These are phyloP conservation scores for Trebouxia sp. DNA, from an alignment of 139 green algal genomes.

Conservation along the genomic window DNA sequence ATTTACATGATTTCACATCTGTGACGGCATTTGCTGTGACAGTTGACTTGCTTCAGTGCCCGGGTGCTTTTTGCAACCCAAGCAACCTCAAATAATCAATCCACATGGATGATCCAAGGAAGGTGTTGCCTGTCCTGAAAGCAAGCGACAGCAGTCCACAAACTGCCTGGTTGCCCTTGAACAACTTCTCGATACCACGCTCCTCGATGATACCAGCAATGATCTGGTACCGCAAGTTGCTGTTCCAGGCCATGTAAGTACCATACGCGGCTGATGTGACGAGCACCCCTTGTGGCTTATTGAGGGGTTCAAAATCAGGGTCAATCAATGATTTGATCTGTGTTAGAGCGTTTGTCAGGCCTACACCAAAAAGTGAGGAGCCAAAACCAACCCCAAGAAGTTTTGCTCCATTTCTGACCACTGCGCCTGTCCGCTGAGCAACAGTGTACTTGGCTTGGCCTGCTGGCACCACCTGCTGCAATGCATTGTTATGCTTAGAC, in stretches of 20 bases:
- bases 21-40: too few relatives aligned
- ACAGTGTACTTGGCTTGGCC: constrained; percentile 72
- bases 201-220: constrained; percentile 94
- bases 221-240: constrained; percentile 80
- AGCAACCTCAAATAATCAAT: constrained; percentile 80
- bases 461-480: constrained; percentile 53
- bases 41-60: too few relatives aligned
- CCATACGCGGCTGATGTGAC: constrained; percentile 83
- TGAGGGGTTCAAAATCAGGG: constrained; percentile 63
- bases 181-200: constrained; percentile 86
- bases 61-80: constrained; percentile 64
- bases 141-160: constrained; percentile 80
- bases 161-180: constrained; percentile 65
- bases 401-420: constrained; percentile 89
- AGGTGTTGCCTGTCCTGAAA: constrained; percentile 87
- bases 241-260: constrained; percentile 92
- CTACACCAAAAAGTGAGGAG: constrained; percentile 83
- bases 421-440: constrained; percentile 73
- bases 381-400: constrained; percentile 86
- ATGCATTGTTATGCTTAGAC: not conserved
- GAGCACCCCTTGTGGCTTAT: constrained; percentile 82
- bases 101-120: constrained; percentile 91
- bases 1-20: too few relatives aligned
- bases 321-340: constrained; percentile 68
- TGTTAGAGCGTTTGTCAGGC: constrained; percentile 86